Evolutionary conservation across 345 rosid species (phyloP), one percentile per base, ranked within the genome.

Genomic region (Cochlearia excelsa): DNA sequence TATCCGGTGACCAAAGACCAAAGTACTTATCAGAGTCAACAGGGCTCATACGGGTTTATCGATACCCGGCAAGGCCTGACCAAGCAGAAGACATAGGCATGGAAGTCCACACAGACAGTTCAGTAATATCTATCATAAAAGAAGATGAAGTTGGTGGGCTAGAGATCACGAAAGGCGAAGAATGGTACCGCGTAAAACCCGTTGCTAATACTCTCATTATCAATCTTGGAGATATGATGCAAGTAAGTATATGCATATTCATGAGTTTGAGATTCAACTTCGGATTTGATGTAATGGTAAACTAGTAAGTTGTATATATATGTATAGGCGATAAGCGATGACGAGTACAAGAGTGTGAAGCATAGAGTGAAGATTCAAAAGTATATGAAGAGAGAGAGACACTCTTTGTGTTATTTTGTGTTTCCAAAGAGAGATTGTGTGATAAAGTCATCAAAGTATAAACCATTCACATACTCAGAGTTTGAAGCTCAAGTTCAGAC

Each of bases 141-240:
- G 79, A 79, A 60, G 90, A 86, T 59, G 73, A 69, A 6, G 81
- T 71, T 5, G 80, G 80, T 0, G 95, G 96, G 41, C 92, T 92
- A n/a, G 78, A 88, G 73, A 59, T 88, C 54, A 56, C 69, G 58
- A 88, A 82, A 47, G 85, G 60, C 59, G 77, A 74, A 43, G 54
- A 77, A 57, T 88, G 96, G 95, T 54, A 79, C 9, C 66, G 26
- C 6, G 79, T 88, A 3, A 59, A 74, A 4, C 87, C 96, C 23
- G 55, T 72, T 41, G 75, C 82, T 1, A 35, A 68, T 58, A 68
- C 88, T 3, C 78, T 92, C 0, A 2, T 84, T 0, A 72, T 88
- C 70, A 85, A 92, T 64, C 70, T 92, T 1, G 98, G 96, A 37
- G 96, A 92, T 67, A 88, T 86, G 95, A 81, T 83, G 82, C 91